Base-by-base conservation (phyloP, 768 basidiomycete genomes). In the Russula earlei region DNA sequence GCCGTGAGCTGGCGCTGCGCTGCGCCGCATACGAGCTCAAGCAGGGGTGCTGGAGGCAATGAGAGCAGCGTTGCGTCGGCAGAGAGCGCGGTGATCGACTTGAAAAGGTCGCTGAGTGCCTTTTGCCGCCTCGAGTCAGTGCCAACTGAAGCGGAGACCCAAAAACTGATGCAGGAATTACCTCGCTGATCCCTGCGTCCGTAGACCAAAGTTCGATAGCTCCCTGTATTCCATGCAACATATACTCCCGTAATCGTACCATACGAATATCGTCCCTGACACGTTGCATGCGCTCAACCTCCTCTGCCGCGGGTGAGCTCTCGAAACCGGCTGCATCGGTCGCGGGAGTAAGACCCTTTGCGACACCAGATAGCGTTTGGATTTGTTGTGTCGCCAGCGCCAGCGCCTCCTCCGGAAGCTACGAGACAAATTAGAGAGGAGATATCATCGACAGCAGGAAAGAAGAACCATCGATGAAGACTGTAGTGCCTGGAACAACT, bases 41-140 rank as follows among this genome's bases (percentile, higher is more conserved):
- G 73, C 4, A 97, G 72, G 1, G 92, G 92, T 6, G 81, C 83
- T 8, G 92, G 79, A 2, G 89, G 82, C 0, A 96, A 75, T 0
- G 91, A 87, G 9, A 96, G 74, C 15, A 96, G 67, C 0, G 91
- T 95, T 19, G 72, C 75, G 53, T 92, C 88, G 3, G 78, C 74
- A 0, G 89, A 86, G 29, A 94, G 76, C 2, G 84, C 82, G 0
- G 93, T 91, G 54, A 94, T 87, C 0, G 89, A 85, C 59, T 87
- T 90, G 72, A 93, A 78, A 34, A 95, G 73, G 61, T 91, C 84
- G 72, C 86, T 91, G 58, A 91, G 69, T 5, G 83, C 82, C 90
- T 92, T 29, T 17, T 49, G 20, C 12, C 7, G 27, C n/a, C 44
- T 11, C 51, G 24, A n/a, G 15, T 33, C 55, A 19, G 22, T 38